These are phyloP conservation scores for Fusarium duplospermum DNA, from an alignment of 2,329 filamentous ascomycete species.

Conservation along the genomic window DNA sequence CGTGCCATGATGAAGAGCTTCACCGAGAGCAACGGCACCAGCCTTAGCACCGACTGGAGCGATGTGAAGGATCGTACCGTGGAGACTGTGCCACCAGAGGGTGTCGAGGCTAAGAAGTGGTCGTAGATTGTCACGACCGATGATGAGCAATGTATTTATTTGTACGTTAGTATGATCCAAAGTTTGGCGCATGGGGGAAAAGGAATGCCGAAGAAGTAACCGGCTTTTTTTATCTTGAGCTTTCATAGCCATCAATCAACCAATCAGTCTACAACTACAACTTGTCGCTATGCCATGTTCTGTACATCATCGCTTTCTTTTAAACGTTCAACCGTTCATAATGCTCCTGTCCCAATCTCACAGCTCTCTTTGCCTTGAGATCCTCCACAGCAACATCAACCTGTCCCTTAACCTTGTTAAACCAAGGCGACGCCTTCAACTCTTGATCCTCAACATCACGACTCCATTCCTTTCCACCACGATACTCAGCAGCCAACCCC, in stretches of 20 bases:
- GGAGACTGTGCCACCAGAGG: slow-evolving; percentile 79
- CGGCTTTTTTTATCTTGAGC: slow-evolving; percentile 2
- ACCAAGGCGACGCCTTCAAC: slow-evolving; percentile 45
- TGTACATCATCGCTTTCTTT: slow-evolving; percentile 5
- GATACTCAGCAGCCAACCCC: slow-evolving; percentile 40
- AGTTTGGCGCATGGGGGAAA: slow-evolving; percentile 31
- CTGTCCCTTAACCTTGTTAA: slow-evolving; percentile 30
- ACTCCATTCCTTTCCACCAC: slow-evolving; percentile 41
- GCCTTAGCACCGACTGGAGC: slow-evolving; percentile 90
- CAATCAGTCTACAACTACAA: slow-evolving; percentile 1
- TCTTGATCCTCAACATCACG: slow-evolving; percentile 37
- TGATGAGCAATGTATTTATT: slow-evolving; percentile 1
- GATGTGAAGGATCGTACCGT: slow-evolving; percentile 81
- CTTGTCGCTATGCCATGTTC: slow-evolving; percentile 14
- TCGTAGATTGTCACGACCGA: slow-evolving; percentile 21
- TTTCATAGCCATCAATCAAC: slow-evolving; percentile 5
- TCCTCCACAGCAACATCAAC: slow-evolving; percentile 20
- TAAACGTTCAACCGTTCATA: slow-evolving; percentile 31
- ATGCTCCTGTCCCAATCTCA: slow-evolving; percentile 29
- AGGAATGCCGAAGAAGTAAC: slow-evolving; percentile 25
- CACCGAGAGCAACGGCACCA: slow-evolving; percentile 91
- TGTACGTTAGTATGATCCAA: background rate
- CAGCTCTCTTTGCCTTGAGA: slow-evolving; percentile 37
- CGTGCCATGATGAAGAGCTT: slow-evolving; percentile 99
- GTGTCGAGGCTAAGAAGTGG: slow-evolving; percentile 82